Percentiles rank a stretch among this genome's conserved stretches.
These are phyloP conservation scores for Hypoxylon sp. DNA, from an alignment of 2,329 filamentous ascomycete genomes.

Conservation along the genomic window DNA sequence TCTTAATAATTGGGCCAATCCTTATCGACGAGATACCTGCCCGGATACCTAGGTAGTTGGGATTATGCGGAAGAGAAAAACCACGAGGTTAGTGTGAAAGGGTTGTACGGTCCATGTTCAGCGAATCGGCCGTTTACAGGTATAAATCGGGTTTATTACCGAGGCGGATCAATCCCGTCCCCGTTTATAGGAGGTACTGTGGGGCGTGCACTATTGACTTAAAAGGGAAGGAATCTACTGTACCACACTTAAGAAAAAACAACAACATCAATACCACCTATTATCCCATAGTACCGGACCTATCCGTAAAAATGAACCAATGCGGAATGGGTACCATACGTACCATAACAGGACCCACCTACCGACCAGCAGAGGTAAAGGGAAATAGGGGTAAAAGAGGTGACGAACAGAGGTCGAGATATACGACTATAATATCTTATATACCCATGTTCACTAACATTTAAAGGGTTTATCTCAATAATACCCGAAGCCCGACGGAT, in stretches of 20 bases:
- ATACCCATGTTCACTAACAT: no score
- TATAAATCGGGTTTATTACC: slow-evolving; percentile 11
- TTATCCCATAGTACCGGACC: no score
- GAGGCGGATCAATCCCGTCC: not conserved
- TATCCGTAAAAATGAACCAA: no score
- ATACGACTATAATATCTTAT: not conserved
- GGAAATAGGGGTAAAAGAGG: not conserved
- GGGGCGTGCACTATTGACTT: no score
- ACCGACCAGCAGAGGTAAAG: not conserved
- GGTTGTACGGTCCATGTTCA: not conserved
- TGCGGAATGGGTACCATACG: not conserved
- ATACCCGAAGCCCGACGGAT: no score
- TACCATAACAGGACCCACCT: not conserved
- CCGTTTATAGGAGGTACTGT: not conserved
- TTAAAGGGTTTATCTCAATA: no score
- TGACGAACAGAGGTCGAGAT: not conserved
- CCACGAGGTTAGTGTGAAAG: not conserved
- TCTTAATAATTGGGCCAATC: not conserved
- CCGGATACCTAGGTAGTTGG: no score
- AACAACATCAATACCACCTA: no score
- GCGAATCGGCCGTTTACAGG: slow-evolving; percentile 10
- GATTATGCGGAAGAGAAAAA: not conserved
- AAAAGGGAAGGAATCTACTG: no score
- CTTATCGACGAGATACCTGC: not conserved
- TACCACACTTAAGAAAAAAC: no score